Conservation (phyloP, 2,329 filamentous ascomycete species). For the Clonostachys rhizophaga region DNA sequence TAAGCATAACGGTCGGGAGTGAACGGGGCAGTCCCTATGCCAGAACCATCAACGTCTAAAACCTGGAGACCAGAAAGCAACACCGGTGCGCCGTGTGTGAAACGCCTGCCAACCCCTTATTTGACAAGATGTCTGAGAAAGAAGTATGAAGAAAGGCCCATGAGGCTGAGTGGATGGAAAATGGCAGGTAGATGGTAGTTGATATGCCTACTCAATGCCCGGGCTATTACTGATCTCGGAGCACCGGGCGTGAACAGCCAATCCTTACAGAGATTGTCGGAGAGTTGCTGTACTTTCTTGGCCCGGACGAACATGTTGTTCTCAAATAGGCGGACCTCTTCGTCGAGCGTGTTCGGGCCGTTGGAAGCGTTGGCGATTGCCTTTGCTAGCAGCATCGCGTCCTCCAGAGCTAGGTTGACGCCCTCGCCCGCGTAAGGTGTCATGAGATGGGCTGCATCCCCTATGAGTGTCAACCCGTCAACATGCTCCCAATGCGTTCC, state of each 20-base stretch:
- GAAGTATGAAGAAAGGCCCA: slow-evolving; percentile 17
- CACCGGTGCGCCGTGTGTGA: too few species aligned
- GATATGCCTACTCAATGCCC: slow-evolving; percentile 20
- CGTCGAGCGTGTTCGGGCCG: slow-evolving; percentile 19
- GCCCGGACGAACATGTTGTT: slow-evolving; percentile 29
- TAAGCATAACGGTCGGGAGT: too few species aligned
- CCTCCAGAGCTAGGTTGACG: slow-evolving; percentile 52
- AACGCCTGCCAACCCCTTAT: too few species aligned
- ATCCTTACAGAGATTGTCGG: slow-evolving; percentile 36
- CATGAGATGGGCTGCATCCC: slow-evolving; percentile 58
- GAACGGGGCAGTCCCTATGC: too few species aligned
- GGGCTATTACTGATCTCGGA: slow-evolving; percentile 35
- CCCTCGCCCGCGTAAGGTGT: slow-evolving; percentile 54
- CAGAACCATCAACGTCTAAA: too few species aligned
- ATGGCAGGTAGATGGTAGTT: slow-evolving; percentile 19
- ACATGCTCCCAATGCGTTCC: slow-evolving; percentile 40
- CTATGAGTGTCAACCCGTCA: slow-evolving; percentile 47
- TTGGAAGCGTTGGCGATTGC: slow-evolving; percentile 26
- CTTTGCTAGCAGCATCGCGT: slow-evolving; percentile 42
- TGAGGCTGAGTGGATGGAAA: slow-evolving; percentile 20
- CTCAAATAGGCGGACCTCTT: slow-evolving; percentile 26
- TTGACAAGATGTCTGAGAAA: not conserved
- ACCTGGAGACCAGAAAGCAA: too few species aligned
- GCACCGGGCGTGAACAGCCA: slow-evolving; percentile 42
- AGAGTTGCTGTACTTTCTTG: slow-evolving; percentile 28